phyloP scores from a whole-genome alignment of 495 filamentous ascomycete species.

The Antarctomyces pellizariae region DNA sequence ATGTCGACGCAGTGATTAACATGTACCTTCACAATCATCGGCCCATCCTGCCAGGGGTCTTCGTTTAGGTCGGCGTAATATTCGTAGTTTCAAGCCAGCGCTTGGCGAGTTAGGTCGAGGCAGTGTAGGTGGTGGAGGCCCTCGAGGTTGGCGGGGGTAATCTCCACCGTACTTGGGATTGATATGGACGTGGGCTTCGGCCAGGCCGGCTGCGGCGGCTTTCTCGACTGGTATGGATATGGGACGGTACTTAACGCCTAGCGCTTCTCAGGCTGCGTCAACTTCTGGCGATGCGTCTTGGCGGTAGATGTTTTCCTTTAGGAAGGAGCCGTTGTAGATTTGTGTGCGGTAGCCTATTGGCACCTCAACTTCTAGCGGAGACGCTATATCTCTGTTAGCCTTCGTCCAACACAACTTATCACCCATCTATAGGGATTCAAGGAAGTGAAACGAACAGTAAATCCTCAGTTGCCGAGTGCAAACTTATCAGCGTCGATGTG shows the following conservation, averaged over 20 bases:
- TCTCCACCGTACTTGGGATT: constrained; percentile 28
- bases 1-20: constrained; percentile 32
- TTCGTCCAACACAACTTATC: no score
- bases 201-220: constrained; percentile 19
- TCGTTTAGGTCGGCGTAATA: constrained; percentile 24
- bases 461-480: constrained; percentile 7
- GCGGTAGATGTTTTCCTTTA: constrained; percentile 29
- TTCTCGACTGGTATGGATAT: constrained; percentile 14
- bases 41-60: constrained; percentile 25
- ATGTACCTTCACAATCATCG: constrained; percentile 24
- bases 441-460: constrained; percentile 6
- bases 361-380: no score
- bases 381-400: no score
- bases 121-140: constrained; percentile 35
- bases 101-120: constrained; percentile 30
- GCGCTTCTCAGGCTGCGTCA: constrained; percentile 30
- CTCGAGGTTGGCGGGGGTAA: constrained; percentile 27
- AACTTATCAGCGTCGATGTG: no score
- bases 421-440: no score
- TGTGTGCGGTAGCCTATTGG: no score
- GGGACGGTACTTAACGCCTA: constrained; percentile 26
- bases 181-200: constrained; percentile 25
- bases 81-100: constrained; percentile 30
- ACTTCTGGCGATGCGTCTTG: constrained; percentile 26
- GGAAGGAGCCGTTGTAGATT: constrained; percentile 25